Evolutionary conservation across 2,329 filamentous ascomycete species (phyloP).

Genomic region (Saccharata proteae): DNA sequence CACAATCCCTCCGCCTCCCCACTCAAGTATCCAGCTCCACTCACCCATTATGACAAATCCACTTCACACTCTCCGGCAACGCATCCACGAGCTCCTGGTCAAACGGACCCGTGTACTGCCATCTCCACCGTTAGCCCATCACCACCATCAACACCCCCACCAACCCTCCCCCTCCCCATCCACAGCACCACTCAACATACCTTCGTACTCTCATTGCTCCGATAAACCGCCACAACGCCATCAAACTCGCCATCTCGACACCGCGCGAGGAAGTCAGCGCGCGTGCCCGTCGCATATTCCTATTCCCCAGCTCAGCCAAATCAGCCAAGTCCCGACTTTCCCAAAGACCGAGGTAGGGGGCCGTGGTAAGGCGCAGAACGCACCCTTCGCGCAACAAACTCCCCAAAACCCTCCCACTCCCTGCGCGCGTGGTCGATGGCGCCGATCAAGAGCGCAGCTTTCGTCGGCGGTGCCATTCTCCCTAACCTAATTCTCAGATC

Average conservation of each 20-base stretch:
- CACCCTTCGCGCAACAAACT: too few relatives aligned
- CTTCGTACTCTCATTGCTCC: conserved; percentile 45
- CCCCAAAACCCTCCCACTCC: conserved; percentile 38
- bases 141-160: too few relatives aligned
- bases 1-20: conserved; percentile 12
- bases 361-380: too few relatives aligned
- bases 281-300: conserved; percentile 42
- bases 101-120: conserved; percentile 33
- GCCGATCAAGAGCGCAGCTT: conserved; percentile 33
- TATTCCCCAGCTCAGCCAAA: conserved; percentile 20
- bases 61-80: conserved; percentile 31
- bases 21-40: too few relatives aligned
- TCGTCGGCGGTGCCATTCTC: too few relatives aligned
- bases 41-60: conserved; percentile 34
- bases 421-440: conserved; percentile 31
- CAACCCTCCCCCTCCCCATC: too few relatives aligned
- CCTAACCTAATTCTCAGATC: too few relatives aligned
- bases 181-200: conserved; percentile 13
- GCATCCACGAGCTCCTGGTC: conserved; percentile 31
- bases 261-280: conserved; percentile 43
- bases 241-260: conserved; percentile 44
- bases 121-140: too few relatives aligned
- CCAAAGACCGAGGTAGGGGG: too few relatives aligned
- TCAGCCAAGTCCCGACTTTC: conserved; percentile 7
- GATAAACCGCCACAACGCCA: conserved; percentile 44